Percentiles rank a stretch among this genome's conserved stretches.
These are phyloP conservation scores for Colletotrichum plurivorum DNA, from an alignment of 2,329 filamentous ascomycete species.

Conservation along the genomic window DNA sequence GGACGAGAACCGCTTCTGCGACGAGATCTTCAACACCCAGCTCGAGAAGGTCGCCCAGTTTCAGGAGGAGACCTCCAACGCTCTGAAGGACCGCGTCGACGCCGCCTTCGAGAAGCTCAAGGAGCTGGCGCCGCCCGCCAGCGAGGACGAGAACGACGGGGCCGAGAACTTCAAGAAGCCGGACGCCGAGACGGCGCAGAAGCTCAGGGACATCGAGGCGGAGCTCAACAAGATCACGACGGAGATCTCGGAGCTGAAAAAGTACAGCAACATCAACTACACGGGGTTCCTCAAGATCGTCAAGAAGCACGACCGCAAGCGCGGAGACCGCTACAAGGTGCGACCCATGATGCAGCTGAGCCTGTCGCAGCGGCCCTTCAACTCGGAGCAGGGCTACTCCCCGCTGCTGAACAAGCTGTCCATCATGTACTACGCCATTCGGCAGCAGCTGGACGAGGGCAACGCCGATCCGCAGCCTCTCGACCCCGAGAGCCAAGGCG, in stretches of 20 bases:
- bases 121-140: slow-evolving; percentile 75
- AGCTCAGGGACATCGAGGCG: slow-evolving; percentile 78
- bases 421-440: slow-evolving; percentile 94
- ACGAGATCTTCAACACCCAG: slow-evolving; percentile 94
- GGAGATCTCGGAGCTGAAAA: slow-evolving; percentile 93
- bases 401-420: slow-evolving; percentile 92
- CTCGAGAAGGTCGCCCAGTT: slow-evolving; percentile 95
- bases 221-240: slow-evolving; percentile 91
- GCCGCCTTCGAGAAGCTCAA: slow-evolving; percentile 78
- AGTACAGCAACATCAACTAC: slow-evolving; percentile 96
- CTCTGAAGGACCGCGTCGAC: slow-evolving; percentile 68
- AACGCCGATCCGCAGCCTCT: slow-evolving; percentile 54
- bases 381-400: slow-evolving; percentile 90
- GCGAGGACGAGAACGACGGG: slow-evolving; percentile 23
- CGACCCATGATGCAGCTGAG: slow-evolving; percentile 93
- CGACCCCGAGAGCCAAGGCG: slow-evolving; percentile 66
- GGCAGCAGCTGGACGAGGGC: slow-evolving; percentile 81
- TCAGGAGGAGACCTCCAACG: slow-evolving; percentile 82
- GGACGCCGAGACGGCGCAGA: slow-evolving; percentile 59
- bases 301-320: slow-evolving; percentile 98
- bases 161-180: slow-evolving; percentile 68
- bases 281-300: slow-evolving; percentile 98
- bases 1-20: slow-evolving; percentile 93
- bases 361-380: slow-evolving; percentile 90
- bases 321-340: slow-evolving; percentile 88